A percentile compares a stretch with the other conserved stretches of the same genome.
Evolutionary conservation across 2,329 filamentous ascomycete species (phyloP).

Genomic region (Clarireedia monteithiana): DNA sequence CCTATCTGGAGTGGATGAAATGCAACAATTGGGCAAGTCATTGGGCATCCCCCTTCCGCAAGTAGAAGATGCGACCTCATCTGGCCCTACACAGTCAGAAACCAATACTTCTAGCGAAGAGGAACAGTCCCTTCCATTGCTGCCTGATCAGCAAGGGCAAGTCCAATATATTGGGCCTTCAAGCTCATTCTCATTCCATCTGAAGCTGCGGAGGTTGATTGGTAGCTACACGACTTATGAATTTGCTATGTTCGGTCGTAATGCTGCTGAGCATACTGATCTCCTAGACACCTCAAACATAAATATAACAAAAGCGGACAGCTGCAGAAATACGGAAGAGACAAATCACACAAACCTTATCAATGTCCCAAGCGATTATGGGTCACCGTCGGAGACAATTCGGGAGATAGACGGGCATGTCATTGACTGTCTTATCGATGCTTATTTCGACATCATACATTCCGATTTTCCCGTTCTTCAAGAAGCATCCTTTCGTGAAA

Average conservation of each 20-base stretch:
- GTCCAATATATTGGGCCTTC: conserved; percentile 37
- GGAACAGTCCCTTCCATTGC: conserved; percentile 17
- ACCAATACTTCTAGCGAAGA: conserved; percentile 26
- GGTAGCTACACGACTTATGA: conserved; percentile 28
- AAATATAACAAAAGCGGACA: background rate
- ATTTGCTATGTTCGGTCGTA: conserved; percentile 11
- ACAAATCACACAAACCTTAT: background rate
- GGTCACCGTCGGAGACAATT: conserved; percentile 18
- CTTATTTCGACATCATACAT: conserved; percentile 36
- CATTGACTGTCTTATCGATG: conserved; percentile 31
- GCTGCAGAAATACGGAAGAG: background rate
- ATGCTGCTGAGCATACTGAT: background rate
- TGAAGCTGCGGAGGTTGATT: conserved; percentile 33
- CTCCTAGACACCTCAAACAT: background rate
- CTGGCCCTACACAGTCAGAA: background rate
- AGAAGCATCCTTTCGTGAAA: conserved; percentile 35
- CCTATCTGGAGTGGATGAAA: conserved; percentile 33
- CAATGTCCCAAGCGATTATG: conserved; percentile 2
- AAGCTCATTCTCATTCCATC: conserved; percentile 36
- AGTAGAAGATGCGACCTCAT: conserved; percentile 13
- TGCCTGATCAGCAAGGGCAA: conserved; percentile 36
- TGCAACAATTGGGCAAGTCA: conserved; percentile 32
- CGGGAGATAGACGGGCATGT: conserved; percentile 23
- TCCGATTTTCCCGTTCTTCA: conserved; percentile 37
- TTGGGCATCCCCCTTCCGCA: conserved; percentile 34